Base-by-base conservation (phyloP, 805 yeast genomes). In the Zygotorulaspora chibaensis region DNA sequence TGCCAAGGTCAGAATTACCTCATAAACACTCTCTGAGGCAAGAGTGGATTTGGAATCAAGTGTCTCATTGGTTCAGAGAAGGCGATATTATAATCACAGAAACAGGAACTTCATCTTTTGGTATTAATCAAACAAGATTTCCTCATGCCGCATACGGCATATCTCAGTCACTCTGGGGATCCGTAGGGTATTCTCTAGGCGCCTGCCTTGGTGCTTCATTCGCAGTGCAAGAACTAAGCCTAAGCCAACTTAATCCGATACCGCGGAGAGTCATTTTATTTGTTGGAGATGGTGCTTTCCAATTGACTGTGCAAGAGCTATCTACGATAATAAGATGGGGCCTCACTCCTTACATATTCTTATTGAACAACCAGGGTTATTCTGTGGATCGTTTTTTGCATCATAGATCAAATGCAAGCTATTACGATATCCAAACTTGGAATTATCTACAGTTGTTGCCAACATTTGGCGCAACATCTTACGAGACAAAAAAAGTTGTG, bases 241-340 rank as follows among this genome's bases (percentile, higher is more conserved):
- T 42, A 7, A 40, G 39, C 2, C 42, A 51, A 2, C 31, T 40
- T 6, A 11, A 44, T 17, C 34, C 47, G n/a, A 12, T 31, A n/a
- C 35, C 48, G 48, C 70, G 71, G 45, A 66, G 86, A 56, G 83
- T 80, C 18, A 66, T 81, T 16, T 64, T 81, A 31, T 77, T 81
- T 54, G 77, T 81, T 35, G 87, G 87, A 53, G 87, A 81, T 57
- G 87, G 86, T 42, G 81, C 86, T 10, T 72, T 82, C 38, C 86
- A 81, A 61, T 69, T 81, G 57, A 79, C 87, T 0, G 83, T 77
- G 27, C 84, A 80, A 54, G 87, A 81, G 58, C 66, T 81, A 43
- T 75, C 83, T 4, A 76, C 84, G 20, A 76, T 79, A 75, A 59
- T 78, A 35, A 69, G 75, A 43, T 72, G 79, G 72, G 69, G 73